A percentile compares a stretch with the other conserved stretches of the same genome.
Evolutionary conservation across 305 asterid genomes (phyloP).

Genomic region (Fraxinus dipetala): DNA sequence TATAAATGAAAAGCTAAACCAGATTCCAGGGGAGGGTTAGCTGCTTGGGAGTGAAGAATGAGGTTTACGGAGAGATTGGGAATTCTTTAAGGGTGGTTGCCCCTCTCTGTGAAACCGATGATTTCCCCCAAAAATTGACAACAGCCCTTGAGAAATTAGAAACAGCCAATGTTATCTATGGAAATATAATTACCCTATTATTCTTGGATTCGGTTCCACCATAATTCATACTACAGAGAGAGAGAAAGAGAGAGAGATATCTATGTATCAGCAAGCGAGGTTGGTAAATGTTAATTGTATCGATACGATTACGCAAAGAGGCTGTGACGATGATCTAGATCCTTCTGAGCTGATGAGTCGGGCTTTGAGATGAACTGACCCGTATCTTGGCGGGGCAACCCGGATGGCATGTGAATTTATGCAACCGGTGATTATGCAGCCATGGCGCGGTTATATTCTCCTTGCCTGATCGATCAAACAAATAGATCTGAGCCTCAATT

Average conservation of each 20-base stretch:
- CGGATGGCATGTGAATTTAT: slow-evolving; percentile 23
- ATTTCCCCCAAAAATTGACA: background rate
- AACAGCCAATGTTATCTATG: background rate
- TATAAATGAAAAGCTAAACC: background rate
- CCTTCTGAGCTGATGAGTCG: slow-evolving; percentile 17
- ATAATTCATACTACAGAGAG: background rate
- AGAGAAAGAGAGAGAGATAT: too few relatives aligned
- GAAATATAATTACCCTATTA: background rate
- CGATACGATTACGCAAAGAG: background rate
- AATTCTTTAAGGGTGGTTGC: background rate
- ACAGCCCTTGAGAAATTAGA: slow-evolving; percentile 5
- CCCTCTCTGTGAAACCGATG: background rate
- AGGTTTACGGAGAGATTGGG: background rate
- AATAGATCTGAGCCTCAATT: slow-evolving; percentile 49
- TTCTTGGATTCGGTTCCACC: background rate
- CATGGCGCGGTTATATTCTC: slow-evolving; percentile 37
- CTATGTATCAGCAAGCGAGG: background rate
- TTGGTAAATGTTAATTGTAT: too few relatives aligned
- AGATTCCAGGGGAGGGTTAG: background rate
- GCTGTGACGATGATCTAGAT: slow-evolving; percentile 24
- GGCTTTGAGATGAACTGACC: slow-evolving; percentile 21
- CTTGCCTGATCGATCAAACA: slow-evolving; percentile 5
- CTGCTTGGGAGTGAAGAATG: background rate
- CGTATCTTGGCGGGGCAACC: slow-evolving; percentile 45
- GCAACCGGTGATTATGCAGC: slow-evolving; percentile 42